These are phyloP conservation scores for Cardamine occulta DNA, from an alignment of 345 rosid species.

Conservation along the genomic window DNA sequence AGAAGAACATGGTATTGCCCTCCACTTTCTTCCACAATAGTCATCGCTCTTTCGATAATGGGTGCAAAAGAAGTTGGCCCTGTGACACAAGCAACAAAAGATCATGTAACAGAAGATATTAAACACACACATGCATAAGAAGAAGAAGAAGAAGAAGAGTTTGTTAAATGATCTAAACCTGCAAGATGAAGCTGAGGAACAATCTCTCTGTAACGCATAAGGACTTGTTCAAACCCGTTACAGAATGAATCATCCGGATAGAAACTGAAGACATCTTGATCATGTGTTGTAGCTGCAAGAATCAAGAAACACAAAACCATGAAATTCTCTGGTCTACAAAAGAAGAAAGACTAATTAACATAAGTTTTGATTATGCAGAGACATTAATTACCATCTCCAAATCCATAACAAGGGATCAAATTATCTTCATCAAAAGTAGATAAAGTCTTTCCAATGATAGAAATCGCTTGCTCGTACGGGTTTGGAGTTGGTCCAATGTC, in stretches of 20 bases:
- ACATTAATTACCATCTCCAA: constrained; percentile 69
- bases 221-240: constrained; percentile 83
- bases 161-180: constrained; percentile 45
- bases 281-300: constrained; percentile 82
- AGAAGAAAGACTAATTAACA: not conserved
- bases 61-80: constrained; percentile 95
- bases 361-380: not conserved
- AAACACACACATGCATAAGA: not conserved
- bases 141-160: not conserved
- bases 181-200: constrained; percentile 80
- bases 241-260: constrained; percentile 62
- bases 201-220: constrained; percentile 71
- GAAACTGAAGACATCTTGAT: constrained; percentile 86
- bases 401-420: constrained; percentile 82
- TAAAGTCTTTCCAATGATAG: constrained; percentile 77
- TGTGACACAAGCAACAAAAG: constrained; percentile 24
- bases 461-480: constrained; percentile 82
- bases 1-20: constrained; percentile 88
- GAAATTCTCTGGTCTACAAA: not conserved
- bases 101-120: constrained; percentile 26
- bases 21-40: constrained; percentile 79
- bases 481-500: constrained; percentile 59
- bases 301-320: constrained; percentile 36
- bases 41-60: constrained; percentile 72
- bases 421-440: constrained; percentile 81